Evolutionary conservation across 2,329 filamentous ascomycete genomes (phyloP).

Genomic region (Alternaria triticina): DNA sequence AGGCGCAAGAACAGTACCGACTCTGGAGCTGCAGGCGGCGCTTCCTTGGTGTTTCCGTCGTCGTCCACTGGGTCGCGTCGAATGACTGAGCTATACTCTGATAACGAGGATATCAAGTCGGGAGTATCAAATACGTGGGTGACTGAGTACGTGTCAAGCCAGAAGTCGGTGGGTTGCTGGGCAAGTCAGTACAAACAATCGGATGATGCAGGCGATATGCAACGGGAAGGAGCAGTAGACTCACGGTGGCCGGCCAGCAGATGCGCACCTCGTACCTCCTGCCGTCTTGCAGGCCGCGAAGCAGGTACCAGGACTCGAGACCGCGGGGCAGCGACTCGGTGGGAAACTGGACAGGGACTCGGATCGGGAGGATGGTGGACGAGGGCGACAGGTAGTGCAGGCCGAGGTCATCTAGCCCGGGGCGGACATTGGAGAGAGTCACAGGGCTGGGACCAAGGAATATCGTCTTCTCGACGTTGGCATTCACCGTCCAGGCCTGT

Average conservation of each 20-base stretch:
- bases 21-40: constrained; percentile 24
- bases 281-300: constrained; percentile 71
- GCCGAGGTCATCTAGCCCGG: constrained; percentile 65
- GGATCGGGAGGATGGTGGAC: constrained; percentile 62
- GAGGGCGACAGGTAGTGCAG: constrained; percentile 69
- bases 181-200: constrained; percentile 22
- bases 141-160: constrained; percentile 69
- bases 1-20: constrained; percentile 76
- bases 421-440: constrained; percentile 62
- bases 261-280: constrained; percentile 89
- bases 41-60: constrained; percentile 1
- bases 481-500: constrained; percentile 52
- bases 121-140: constrained; percentile 66
- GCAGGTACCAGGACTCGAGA: constrained; percentile 76
- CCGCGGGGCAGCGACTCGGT: constrained; percentile 60
- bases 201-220: neutral
- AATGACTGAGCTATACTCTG: constrained; percentile 62
- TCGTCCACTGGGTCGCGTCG: constrained; percentile 46
- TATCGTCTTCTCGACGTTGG: constrained; percentile 91
- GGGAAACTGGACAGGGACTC: constrained; percentile 73
- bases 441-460: constrained; percentile 74
- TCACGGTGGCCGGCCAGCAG: constrained; percentile 91
- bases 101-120: constrained; percentile 69
- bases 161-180: constrained; percentile 87
- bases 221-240: constrained; percentile 38